A percentile compares a stretch with the other conserved stretches of the same genome.
These are phyloP conservation scores for Fusarium coicis DNA, from an alignment of 2,329 filamentous ascomycete genomes.

Conservation along the genomic window DNA sequence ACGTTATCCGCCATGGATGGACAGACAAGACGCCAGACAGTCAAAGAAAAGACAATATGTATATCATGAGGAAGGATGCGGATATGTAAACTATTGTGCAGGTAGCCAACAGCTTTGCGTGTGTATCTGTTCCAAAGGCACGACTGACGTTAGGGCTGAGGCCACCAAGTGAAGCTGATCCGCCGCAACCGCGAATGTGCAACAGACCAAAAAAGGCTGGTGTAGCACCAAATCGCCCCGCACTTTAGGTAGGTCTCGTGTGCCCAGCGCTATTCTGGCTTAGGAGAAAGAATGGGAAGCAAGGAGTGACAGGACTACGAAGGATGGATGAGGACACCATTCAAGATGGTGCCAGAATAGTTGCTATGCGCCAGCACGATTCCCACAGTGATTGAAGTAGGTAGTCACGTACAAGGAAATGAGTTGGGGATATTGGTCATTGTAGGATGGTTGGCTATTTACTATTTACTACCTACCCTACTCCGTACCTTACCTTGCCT, in stretches of 20 bases:
- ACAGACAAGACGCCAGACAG: conserved; percentile 28
- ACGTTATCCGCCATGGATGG: not conserved
- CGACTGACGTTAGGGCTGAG: conserved; percentile 7
- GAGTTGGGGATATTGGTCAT: not conserved
- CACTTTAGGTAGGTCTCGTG: conserved; percentile 14
- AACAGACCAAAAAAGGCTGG: conserved; percentile 24
- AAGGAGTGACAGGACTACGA: conserved; percentile 14
- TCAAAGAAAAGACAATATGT: conserved; percentile 18
- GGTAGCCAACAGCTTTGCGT: conserved; percentile 19
- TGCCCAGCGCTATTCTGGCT: not conserved
- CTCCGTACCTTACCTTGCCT: too few relatives aligned
- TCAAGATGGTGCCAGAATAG: not conserved
- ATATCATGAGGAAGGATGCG: conserved; percentile 12
- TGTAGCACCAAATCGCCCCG: conserved; percentile 24
- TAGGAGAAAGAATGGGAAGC: not conserved
- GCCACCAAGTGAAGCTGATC: conserved; percentile 23
- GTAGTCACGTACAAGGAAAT: not conserved
- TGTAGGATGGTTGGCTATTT: too few relatives aligned
- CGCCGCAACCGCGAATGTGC: conserved; percentile 25
- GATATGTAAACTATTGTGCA: conserved; percentile 12
- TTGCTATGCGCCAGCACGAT: not conserved
- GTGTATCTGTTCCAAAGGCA: conserved; percentile 1
- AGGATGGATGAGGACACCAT: not conserved
- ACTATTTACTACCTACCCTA: not conserved
- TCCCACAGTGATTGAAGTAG: not conserved